Evolutionary conservation across 441 rosid genomes (phyloP), one percentile per base, ranked within the genome.

Genomic region (Rhodomyrtus psidioides): DNA sequence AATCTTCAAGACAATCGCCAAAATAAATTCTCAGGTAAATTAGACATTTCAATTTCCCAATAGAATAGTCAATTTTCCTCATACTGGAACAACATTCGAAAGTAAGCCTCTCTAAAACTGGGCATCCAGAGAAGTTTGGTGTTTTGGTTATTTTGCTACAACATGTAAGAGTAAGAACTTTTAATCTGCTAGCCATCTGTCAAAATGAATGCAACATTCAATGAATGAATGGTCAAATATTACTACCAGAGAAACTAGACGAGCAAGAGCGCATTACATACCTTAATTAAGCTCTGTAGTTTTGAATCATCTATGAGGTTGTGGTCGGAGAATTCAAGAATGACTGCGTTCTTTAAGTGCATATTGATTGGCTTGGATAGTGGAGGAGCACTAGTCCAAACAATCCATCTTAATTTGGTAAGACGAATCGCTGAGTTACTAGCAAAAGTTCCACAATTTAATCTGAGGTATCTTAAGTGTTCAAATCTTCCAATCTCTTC

Each of bases 21-120:
- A 0, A 0, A 3, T 3, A 3, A 7, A 55, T 55, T 0, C 9
- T 7, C 4, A 55, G 9, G 10, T 55, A 9, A 55, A 8, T 55
- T 4, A 55, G 24, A 55, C 26, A 21, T 26, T 21, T 55, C 26
- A 55, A 55, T 26, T 55, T 55, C 57, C 57, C 57, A 55, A 55
- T 55, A 7, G 57, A 55, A 23, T 4, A 10, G 23, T 19, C 57
- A 55, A 55, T 55, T 55, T 55, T 3, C 57, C 57, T 55, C 57
- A 19, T 7, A 2, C 8, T 46, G 49, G 49, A 46, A 46, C 49
- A 46, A 10, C 0, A 2, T 46, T 8, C 49, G 9, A 46, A 46
- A 8, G 2, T 46, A 19, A 55, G 57, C 26, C 57, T 55, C 57
- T 55, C 57, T 19, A 55, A 55, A 7, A 19, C 7, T 4, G 10